Percentiles rank a stretch among this genome's conserved stretches.
These are phyloP conservation scores for Nannochloris sp. DNA, from an alignment of 139 green algal species.

Conservation along the genomic window DNA sequence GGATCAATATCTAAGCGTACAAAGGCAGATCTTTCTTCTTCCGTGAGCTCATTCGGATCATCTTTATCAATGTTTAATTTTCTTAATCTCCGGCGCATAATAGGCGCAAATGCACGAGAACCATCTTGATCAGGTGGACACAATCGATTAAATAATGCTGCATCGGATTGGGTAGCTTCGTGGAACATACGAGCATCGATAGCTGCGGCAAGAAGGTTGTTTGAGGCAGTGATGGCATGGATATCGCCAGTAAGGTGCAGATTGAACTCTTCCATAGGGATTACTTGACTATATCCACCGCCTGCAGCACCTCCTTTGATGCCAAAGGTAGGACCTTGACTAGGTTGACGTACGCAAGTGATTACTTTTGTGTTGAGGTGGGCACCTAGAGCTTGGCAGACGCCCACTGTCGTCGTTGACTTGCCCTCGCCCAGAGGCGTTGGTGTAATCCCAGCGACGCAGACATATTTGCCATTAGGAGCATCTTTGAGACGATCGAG, in stretches of 20 bases:
- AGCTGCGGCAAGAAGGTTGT: constrained; percentile 94
- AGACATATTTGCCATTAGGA: constrained; percentile 78
- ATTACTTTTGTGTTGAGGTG: constrained; percentile 79
- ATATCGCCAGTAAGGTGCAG: constrained; percentile 97
- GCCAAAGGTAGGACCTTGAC: constrained; percentile 94
- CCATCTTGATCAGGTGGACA: constrained; percentile 61
- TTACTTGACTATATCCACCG: constrained; percentile 92
- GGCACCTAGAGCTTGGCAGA: constrained; percentile 93
- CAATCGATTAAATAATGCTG: constrained; percentile 82
- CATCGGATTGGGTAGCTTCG: constrained; percentile 78
- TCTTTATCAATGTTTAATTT: constrained; percentile 88
- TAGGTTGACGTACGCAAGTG: constrained; percentile 91
- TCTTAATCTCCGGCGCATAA: constrained; percentile 80
- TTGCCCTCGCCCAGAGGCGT: constrained; percentile 94
- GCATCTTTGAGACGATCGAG: constrained; percentile 43
- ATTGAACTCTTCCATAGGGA: constrained; percentile 88
- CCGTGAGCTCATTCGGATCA: constrained; percentile 78
- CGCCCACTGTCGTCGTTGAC: constrained; percentile 92
- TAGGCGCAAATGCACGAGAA: constrained; percentile 71
- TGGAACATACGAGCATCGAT: constrained; percentile 97
- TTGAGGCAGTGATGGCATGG: constrained; percentile 94
- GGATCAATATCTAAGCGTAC: constrained; percentile 90
- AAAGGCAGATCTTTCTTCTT: constrained; percentile 80
- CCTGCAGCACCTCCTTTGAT: constrained; percentile 91
- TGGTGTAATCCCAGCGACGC: constrained; percentile 95